Base-by-base conservation (phyloP, 1,284 basidiomycete species). In the Cryptococcus sp. region DNA sequence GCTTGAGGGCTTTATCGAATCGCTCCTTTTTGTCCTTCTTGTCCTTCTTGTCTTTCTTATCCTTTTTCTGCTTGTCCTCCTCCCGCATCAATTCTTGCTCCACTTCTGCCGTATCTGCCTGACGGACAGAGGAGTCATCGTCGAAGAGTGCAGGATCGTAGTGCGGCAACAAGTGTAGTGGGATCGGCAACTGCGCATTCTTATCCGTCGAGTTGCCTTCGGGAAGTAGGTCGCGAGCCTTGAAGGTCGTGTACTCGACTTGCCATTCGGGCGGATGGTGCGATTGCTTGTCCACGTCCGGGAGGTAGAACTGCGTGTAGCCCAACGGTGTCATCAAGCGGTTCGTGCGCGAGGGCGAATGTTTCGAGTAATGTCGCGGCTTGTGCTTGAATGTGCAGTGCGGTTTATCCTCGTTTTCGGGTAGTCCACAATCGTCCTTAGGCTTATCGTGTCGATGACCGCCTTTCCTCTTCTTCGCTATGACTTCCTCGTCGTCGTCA, bases 191-290 rank as follows among this genome's bases (percentile, higher is more conserved):
- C 62, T 67, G 71, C 59, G 71, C 70, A 15, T 61, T 64, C 69
- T 49, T 23, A 75, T 58, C 43, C 3, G 60, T 53, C 49, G 55
- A 43, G 49, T 65, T 63, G 30, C 30, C 8, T 8, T 35, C 52
- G 11, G 70, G 78, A 49, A 83, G 78, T 43, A 83, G 78, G 46
- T 73, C 70, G 49, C 73, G 67, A 17, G 80, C 69, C 47, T 77
- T 74, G 72, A 85, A 88, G 49, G 90, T 93, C 75, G 88, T 70
- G 75, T 93, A 93, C 76, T 93, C 90, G 62, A 93, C 80, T 77
- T 86, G 82, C 81, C 85, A 91, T 66, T 81, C 78, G 4, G 89
- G 89, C 55, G 80, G 68, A n/a, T 82, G 80, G 66, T 83, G 79
- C 72, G 85, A 84, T 20, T 83, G 83, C 51, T 79, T 72, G 43